These are phyloP conservation scores for Tetrahymena elliotti DNA, from an alignment of 73 alveolate genomes.

Conservation along the genomic window DNA sequence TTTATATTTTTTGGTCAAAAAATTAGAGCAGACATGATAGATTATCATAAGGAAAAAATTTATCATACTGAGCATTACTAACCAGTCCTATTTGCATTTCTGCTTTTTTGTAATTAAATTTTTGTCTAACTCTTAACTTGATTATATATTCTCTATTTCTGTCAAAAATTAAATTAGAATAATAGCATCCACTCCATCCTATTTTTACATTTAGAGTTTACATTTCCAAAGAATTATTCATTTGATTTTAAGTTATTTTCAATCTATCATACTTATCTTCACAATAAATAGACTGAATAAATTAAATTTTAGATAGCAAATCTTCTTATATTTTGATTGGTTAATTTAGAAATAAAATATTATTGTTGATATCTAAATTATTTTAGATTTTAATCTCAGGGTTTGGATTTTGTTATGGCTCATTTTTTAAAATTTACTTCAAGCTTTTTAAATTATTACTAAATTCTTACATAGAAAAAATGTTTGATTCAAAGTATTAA, in stretches of 20 bases:
- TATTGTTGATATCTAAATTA: background rate
- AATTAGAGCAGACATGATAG: background rate
- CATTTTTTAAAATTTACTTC: background rate
- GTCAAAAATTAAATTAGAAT: background rate
- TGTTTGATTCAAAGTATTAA: background rate
- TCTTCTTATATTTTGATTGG: background rate
- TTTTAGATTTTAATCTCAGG: background rate
- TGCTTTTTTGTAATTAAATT: background rate
- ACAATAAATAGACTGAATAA: background rate
- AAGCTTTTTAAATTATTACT: background rate
- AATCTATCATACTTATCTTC: background rate
- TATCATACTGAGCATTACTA: background rate
- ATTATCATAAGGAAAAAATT: background rate
- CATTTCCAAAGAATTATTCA: background rate
- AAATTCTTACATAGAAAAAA: background rate
- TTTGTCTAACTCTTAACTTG: background rate
- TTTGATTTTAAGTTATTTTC: background rate
- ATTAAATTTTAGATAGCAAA: background rate
- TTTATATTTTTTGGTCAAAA: background rate
- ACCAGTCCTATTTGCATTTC: background rate
- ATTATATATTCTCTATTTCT: background rate
- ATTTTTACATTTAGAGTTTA: background rate
- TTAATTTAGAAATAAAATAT: background rate
- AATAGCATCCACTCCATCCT: background rate
- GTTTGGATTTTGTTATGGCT: background rate